phyloP scores from a whole-genome alignment of 441 rosid genomes.

The Pelargonium citronellum region DNA sequence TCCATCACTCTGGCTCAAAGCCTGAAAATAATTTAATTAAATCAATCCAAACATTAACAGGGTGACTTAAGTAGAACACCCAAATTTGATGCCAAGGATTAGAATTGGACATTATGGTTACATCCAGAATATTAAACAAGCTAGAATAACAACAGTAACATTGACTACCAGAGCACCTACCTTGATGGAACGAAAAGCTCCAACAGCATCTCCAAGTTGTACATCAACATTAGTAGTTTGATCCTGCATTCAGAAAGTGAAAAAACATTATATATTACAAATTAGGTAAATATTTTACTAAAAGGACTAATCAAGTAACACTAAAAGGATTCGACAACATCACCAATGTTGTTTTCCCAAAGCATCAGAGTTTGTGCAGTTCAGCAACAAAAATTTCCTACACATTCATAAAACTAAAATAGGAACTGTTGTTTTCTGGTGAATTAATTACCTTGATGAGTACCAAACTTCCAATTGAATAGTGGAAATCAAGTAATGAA shows the following conservation, averaged over 20 bases:
- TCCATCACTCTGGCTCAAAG: slow-evolving; percentile 92
- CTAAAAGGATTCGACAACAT: no score
- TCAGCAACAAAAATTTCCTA: not conserved
- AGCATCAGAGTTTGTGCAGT: no score
- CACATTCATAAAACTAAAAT: not conserved
- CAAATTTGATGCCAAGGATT: not conserved
- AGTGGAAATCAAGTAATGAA: slow-evolving; percentile 68
- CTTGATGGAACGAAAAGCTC: slow-evolving; percentile 73
- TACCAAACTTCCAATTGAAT: slow-evolving; percentile 59
- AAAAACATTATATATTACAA: slow-evolving; percentile 11
- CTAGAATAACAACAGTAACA: not conserved
- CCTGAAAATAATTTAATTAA: slow-evolving; percentile 42
- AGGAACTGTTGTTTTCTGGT: not conserved
- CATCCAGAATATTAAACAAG: not conserved
- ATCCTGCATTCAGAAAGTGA: slow-evolving; percentile 39
- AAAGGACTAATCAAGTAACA: slow-evolving; percentile 6
- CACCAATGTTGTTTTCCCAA: no score
- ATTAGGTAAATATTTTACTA: slow-evolving; percentile 12
- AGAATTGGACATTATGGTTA: not conserved
- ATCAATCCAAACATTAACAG: slow-evolving; percentile 24
- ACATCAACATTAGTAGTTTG: slow-evolving; percentile 55
- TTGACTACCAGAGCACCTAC: slow-evolving; percentile 33
- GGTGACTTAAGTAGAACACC: not conserved
- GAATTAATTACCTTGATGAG: slow-evolving; percentile 61
- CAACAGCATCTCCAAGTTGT: slow-evolving; percentile 67